Percentiles rank a stretch among this genome's conserved stretches.
Evolutionary conservation across 768 basidiomycete genomes (phyloP).

Genomic region (Russula compacta): DNA sequence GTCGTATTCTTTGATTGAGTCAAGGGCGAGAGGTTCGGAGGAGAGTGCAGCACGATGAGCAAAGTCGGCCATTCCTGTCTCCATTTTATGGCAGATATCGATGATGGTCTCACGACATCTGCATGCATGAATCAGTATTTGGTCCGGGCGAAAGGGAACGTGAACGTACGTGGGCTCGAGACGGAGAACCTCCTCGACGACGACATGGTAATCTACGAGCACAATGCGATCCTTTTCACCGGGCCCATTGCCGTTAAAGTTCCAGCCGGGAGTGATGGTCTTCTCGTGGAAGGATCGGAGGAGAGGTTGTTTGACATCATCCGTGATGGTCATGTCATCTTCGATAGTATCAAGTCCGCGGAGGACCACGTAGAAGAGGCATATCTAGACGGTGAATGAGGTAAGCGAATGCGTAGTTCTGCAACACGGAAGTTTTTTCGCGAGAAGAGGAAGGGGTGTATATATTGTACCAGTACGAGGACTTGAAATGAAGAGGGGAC

Average conservation of each 20-base stretch:
- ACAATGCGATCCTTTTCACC: constrained; percentile 83
- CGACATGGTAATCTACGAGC: constrained; percentile 70
- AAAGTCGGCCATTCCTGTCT: constrained; percentile 91
- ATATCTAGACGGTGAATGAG: constrained; percentile 49
- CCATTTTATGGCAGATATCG: constrained; percentile 82
- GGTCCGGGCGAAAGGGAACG: constrained; percentile 1
- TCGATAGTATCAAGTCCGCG: constrained; percentile 95
- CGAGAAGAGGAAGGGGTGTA: too few species aligned
- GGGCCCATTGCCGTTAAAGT: constrained; percentile 70
- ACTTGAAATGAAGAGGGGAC: constrained; percentile 27
- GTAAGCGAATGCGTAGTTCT: neutral
- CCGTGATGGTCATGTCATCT: constrained; percentile 95
- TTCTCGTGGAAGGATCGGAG: constrained; percentile 76
- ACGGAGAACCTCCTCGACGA: constrained; percentile 71
- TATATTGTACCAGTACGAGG: neutral
- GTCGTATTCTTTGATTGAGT: constrained; percentile 80
- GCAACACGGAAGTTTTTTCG: neutral
- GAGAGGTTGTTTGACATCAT: constrained; percentile 76
- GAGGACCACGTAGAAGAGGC: constrained; percentile 89
- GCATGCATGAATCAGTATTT: neutral
- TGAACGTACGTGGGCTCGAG: constrained; percentile 52
- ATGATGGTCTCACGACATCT: constrained; percentile 76
- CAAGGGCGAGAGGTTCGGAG: constrained; percentile 59
- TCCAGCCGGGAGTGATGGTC: constrained; percentile 79
- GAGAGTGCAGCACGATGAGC: constrained; percentile 66